These are phyloP conservation scores for Coemansia sp. DNA, from an alignment of 192 early-diverging fungal species.

Conservation along the genomic window DNA sequence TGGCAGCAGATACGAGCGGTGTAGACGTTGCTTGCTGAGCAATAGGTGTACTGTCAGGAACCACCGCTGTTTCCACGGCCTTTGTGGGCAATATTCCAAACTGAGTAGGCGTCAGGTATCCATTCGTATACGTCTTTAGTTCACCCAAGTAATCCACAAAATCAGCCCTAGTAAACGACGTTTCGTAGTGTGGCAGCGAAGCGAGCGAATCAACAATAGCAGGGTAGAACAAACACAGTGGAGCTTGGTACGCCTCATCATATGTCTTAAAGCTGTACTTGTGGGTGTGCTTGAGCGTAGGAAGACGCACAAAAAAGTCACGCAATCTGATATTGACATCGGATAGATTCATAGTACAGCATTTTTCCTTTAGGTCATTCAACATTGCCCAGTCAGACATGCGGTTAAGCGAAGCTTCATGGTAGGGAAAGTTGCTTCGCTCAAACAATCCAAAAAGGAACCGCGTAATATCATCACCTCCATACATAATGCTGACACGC, in stretches of 20 bases:
- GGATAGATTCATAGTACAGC: slow-evolving; percentile 78
- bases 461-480: slow-evolving; percentile 86
- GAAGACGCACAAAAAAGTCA: slow-evolving; percentile 77
- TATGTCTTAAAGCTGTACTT: slow-evolving; percentile 84
- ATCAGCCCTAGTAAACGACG: slow-evolving; percentile 17
- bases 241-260: slow-evolving; percentile 76
- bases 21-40: too few relatives aligned
- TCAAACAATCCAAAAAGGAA: slow-evolving; percentile 64
- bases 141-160: slow-evolving; percentile 3
- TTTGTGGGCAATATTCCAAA: slow-evolving; percentile 36
- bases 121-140: not conserved
- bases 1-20: too few relatives aligned
- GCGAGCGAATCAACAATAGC: slow-evolving; percentile 35
- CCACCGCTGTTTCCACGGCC: slow-evolving; percentile 6
- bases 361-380: slow-evolving; percentile 78
- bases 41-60: not conserved
- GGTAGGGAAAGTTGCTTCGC: slow-evolving; percentile 72
- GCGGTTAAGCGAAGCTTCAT: slow-evolving; percentile 56
- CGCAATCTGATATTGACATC: slow-evolving; percentile 81
- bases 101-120: slow-evolving; percentile 25
- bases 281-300: slow-evolving; percentile 57
- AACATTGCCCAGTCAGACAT: slow-evolving; percentile 71
- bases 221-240: slow-evolving; percentile 64
- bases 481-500: slow-evolving; percentile 63
- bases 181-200: slow-evolving; percentile 30